These are phyloP conservation scores for Viola odorata DNA, from an alignment of 345 rosid species.

Conservation along the genomic window DNA sequence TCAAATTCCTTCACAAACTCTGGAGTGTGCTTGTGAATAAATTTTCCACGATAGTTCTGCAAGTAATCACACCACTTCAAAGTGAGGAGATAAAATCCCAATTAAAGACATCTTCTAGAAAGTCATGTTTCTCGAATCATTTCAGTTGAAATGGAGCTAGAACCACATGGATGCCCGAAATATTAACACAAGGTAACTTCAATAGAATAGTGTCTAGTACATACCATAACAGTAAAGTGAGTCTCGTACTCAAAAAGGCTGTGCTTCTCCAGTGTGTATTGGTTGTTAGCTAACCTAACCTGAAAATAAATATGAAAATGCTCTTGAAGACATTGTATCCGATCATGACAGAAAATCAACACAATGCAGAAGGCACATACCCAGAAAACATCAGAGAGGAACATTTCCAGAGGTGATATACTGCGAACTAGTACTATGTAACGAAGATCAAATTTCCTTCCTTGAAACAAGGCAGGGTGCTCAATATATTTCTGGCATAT, in stretches of 20 bases:
- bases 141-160: conserved; percentile 1
- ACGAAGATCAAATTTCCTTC: conserved; percentile 84
- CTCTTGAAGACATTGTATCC: background rate
- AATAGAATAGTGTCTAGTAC: conserved; percentile 10
- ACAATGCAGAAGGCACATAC: conserved; percentile 26
- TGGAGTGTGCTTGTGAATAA: conserved; percentile 72
- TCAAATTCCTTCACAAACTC: conserved; percentile 86
- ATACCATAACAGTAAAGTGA: conserved; percentile 97
- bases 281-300: conserved; percentile 87
- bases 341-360: no score
- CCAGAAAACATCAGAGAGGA: conserved; percentile 81
- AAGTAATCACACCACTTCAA: conserved; percentile 9
- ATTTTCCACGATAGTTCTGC: conserved; percentile 77
- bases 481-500: conserved; percentile 97
- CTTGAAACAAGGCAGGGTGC: conserved; percentile 76
- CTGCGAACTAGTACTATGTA: conserved; percentile 68
- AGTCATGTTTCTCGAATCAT: background rate
- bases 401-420: conserved; percentile 71
- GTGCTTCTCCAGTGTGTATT: conserved; percentile 65
- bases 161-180: background rate
- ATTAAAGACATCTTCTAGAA: conserved; percentile 1
- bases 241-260: conserved; percentile 90
- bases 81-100: background rate
- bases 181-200: background rate
- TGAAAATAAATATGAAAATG: conserved; percentile 28